phyloP scores from a whole-genome alignment of 2,329 filamentous ascomycete genomes.

The Arthrinium phaeospermum region DNA sequence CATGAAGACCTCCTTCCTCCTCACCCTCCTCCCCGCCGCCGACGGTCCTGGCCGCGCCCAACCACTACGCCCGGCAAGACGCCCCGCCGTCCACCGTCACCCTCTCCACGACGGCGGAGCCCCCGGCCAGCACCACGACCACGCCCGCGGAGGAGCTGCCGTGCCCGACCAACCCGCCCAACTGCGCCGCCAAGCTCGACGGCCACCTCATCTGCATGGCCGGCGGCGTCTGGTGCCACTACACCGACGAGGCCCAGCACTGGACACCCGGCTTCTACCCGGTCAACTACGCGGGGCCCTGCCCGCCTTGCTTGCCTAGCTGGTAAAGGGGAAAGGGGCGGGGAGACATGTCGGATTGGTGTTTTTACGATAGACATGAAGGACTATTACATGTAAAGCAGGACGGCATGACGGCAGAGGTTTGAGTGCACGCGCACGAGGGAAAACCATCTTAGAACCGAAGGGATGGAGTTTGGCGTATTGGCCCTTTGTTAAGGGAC shows the following conservation, averaged over 20 bases:
- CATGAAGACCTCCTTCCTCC: constrained; percentile 18
- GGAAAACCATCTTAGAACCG: too few relatives aligned
- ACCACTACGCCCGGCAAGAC: constrained; percentile 9
- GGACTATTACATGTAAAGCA: not conserved
- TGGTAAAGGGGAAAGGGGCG: not conserved
- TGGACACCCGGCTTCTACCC: constrained; percentile 16
- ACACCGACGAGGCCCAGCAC: constrained; percentile 5
- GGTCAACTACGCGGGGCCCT: constrained; percentile 11
- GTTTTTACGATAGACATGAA: not conserved
- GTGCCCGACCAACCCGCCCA: constrained; percentile 9
- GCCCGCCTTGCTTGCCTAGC: constrained; percentile 6
- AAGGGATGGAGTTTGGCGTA: not conserved
- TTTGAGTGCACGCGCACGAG: too few relatives aligned
- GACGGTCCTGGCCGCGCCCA: constrained; percentile 1
- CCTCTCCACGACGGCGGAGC: not conserved
- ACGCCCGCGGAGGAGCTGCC: constrained; percentile 5
- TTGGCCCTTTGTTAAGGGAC: not conserved
- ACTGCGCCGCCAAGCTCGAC: not conserved
- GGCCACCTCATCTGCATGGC: constrained; percentile 16
- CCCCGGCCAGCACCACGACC: not conserved
- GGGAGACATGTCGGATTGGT: not conserved
- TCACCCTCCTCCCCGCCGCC: constrained; percentile 3
- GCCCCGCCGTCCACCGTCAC: not conserved
- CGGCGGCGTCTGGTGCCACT: constrained; percentile 19
- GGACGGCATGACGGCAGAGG: too few relatives aligned